Conservation (phyloP, 2,329 filamentous ascomycete genomes). For the Fusarium sp. region DNA sequence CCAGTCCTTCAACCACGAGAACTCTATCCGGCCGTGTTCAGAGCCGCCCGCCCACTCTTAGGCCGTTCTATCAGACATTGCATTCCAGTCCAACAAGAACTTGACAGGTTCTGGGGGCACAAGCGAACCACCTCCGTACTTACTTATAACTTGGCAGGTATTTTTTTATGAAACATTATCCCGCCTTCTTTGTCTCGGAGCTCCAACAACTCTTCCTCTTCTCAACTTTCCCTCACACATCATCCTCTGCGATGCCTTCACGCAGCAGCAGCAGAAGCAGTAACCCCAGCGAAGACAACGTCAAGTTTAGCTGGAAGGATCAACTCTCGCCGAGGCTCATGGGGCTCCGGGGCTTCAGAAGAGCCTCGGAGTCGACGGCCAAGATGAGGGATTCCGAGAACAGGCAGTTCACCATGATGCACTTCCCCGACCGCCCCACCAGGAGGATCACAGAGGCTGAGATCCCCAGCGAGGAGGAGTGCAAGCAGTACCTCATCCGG, state of each 20-base stretch:
- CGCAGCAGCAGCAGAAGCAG: constrained; percentile 3
- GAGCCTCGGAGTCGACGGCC: constrained; percentile 32
- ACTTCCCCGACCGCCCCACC: constrained; percentile 39
- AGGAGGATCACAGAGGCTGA: constrained; percentile 33
- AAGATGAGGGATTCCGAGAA: constrained; percentile 12
- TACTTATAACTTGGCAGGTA: constrained; percentile 21
- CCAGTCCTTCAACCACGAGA: constrained; percentile 18
- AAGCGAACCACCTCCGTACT: neutral
- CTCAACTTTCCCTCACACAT: neutral
- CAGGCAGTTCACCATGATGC: constrained; percentile 35
- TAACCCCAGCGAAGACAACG: constrained; percentile 24
- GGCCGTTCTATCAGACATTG: constrained; percentile 30
- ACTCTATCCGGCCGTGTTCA: constrained; percentile 26
- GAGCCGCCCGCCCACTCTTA: constrained; percentile 5
- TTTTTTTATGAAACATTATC: neutral
- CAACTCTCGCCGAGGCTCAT: constrained; percentile 33
- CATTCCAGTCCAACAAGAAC: constrained; percentile 30
- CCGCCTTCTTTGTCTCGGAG: neutral
- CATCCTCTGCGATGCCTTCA: constrained; percentile 28
- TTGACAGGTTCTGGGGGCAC: constrained; percentile 16
- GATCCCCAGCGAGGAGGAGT: constrained; percentile 41
- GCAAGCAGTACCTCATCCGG: constrained; percentile 23
- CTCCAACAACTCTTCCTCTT: neutral
- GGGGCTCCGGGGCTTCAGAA: constrained; percentile 33
- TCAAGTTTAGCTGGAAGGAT: constrained; percentile 40